A percentile compares a stretch with the other conserved stretches of the same genome.
phyloP scores from a whole-genome alignment of 768 basidiomycete genomes.

The Antrodiella citrinella region DNA sequence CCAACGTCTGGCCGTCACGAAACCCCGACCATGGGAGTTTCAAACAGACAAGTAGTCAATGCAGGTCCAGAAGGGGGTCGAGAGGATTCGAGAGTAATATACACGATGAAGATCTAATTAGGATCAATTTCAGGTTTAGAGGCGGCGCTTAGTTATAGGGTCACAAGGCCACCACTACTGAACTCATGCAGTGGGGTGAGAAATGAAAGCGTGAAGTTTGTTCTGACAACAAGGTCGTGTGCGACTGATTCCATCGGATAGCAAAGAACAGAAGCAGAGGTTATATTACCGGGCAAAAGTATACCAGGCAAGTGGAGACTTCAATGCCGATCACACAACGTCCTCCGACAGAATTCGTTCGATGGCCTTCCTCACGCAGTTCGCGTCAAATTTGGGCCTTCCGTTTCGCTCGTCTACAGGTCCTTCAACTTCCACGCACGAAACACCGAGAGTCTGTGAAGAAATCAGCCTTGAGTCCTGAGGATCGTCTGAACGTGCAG shows the following conservation, averaged over 20 bases:
- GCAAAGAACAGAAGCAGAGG: background rate
- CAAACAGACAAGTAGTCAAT: background rate
- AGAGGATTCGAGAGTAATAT: no score
- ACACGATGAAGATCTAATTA: background rate
- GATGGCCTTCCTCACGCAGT: slow-evolving; percentile 36
- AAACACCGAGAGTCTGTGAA: slow-evolving; percentile 48
- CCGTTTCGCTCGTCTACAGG: slow-evolving; percentile 17
- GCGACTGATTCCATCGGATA: background rate
- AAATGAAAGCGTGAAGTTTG: background rate
- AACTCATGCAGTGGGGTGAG: background rate
- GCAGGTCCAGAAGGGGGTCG: no score
- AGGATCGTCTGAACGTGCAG: background rate
- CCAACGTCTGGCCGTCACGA: background rate
- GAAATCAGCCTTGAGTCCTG: background rate
- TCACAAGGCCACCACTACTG: background rate
- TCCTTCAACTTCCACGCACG: slow-evolving; percentile 42
- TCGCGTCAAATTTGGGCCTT: slow-evolving; percentile 36
- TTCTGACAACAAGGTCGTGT: background rate
- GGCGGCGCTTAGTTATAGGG: background rate
- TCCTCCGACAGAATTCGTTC: slow-evolving; percentile 19
- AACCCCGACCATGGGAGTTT: background rate
- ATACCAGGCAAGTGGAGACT: background rate
- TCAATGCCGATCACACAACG: background rate
- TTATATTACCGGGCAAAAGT: background rate
- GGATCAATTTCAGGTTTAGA: background rate